Conservation (phyloP, 192 early-diverging fungal genomes). For the Martensiomyces pterosporus region DNA sequence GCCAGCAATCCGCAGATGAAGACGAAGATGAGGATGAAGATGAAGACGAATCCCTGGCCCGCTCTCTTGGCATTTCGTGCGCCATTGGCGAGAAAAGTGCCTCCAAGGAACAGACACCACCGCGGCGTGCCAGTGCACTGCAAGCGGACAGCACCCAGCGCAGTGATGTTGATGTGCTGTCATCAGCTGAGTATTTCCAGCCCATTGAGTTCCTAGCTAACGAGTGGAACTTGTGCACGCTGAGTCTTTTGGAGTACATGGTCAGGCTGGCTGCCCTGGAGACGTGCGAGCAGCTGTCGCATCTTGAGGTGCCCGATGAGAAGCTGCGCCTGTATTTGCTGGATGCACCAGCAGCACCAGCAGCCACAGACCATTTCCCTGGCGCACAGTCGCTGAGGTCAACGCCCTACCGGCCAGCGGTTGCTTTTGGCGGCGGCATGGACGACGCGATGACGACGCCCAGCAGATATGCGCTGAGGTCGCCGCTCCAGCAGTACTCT, state of each 20-base stretch:
- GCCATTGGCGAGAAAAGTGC: neutral
- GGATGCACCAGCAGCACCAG: neutral
- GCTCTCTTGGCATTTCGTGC: slow-evolving; percentile 3
- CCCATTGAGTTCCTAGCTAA: slow-evolving; percentile 27
- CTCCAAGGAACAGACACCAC: neutral
- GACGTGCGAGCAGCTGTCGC: slow-evolving; percentile 57
- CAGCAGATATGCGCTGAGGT: too few species aligned
- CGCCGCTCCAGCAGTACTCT: neutral
- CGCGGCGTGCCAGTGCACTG: neutral
- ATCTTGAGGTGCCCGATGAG: slow-evolving; percentile 65
- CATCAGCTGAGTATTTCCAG: slow-evolving; percentile 6
- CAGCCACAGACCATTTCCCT: neutral
- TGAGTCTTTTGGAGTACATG: slow-evolving; percentile 63
- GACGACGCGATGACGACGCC: too few species aligned
- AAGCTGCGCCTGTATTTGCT: slow-evolving; percentile 58
- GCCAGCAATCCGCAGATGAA: too few species aligned
- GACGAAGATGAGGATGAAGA: neutral
- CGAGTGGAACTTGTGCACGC: slow-evolving; percentile 35
- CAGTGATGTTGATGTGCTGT: slow-evolving; percentile 3
- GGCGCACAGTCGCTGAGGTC: neutral
- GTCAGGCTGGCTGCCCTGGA: slow-evolving; percentile 62
- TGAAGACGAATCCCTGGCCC: neutral
- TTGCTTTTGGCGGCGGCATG: too few species aligned
- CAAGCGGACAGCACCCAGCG: too few species aligned
- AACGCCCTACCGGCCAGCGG: neutral